phyloP scores from a whole-genome alignment of 1,284 basidiomycete genomes.

The Boletus smithii region DNA sequence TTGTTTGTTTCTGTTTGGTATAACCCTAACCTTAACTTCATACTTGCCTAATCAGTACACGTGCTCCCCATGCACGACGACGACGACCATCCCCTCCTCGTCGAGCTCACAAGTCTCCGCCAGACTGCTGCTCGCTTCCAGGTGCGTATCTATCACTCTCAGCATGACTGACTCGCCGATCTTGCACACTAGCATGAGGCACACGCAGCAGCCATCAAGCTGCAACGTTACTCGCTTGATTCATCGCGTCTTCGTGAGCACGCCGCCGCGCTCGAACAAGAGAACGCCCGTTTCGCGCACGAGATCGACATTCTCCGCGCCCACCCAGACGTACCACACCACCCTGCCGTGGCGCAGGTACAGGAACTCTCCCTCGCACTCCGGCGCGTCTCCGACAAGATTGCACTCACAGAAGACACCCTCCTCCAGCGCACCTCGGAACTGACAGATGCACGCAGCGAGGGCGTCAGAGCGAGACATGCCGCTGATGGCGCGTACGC shows the following conservation, averaged over 20 bases:
- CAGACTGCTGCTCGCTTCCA: slow-evolving; percentile 65
- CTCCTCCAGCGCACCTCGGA: slow-evolving; percentile 51
- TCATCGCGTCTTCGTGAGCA: slow-evolving; percentile 48
- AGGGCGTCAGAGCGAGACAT: slow-evolving; percentile 42
- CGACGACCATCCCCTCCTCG: slow-evolving; percentile 61
- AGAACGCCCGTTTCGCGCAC: slow-evolving; percentile 51
- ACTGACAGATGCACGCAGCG: slow-evolving; percentile 41
- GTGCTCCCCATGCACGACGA: slow-evolving; percentile 20
- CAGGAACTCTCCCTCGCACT: slow-evolving; percentile 65
- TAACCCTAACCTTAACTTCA: slow-evolving; percentile 24
- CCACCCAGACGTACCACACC: slow-evolving; percentile 42
- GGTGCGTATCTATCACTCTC: slow-evolving; percentile 35
- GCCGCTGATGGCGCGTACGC: slow-evolving; percentile 50
- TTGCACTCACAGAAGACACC: slow-evolving; percentile 53
- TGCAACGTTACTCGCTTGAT: slow-evolving; percentile 60
- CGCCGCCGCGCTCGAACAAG: slow-evolving; percentile 46
- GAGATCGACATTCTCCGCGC: slow-evolving; percentile 54
- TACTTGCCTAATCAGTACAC: not conserved
- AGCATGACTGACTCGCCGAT: slow-evolving; percentile 9
- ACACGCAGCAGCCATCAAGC: slow-evolving; percentile 57
- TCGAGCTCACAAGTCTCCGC: slow-evolving; percentile 63
- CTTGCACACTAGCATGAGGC: slow-evolving; percentile 56
- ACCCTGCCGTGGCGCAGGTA: slow-evolving; percentile 49
- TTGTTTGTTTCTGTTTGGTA: slow-evolving; percentile 23
- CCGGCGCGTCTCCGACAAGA: slow-evolving; percentile 64